Evolutionary conservation across 805 yeast species (phyloP), one percentile per base, ranked within the genome.

Genomic region (Saccharomycopsis capsularis): DNA sequence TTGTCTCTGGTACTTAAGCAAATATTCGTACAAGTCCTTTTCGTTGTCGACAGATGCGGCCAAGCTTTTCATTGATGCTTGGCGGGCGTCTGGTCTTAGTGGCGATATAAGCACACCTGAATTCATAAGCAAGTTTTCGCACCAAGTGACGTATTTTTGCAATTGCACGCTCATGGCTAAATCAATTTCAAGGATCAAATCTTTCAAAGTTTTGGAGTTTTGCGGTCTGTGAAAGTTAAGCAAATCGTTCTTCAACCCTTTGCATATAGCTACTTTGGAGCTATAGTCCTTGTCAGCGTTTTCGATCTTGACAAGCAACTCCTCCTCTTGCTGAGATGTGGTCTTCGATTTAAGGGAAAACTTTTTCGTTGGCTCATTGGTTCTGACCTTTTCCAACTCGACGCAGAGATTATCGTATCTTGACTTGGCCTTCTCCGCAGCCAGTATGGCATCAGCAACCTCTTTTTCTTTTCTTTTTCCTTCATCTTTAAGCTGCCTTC

Each of bases 101-200:
- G 98, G 98, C 42, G 84, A 69, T 3, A 93, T 73, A 52, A 85
- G 79, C 37, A 89, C 84, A 24, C 97, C 98, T 18, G 85, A 74
- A 59, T 90, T 89, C 68, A 93, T 75, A 16, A 86, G 74, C 49
- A 85, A 73, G 19, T 87, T 85, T 66, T 91, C 98, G 46, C 81
- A 78, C 74, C 87, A 84, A 27, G 91, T 85, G 3, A 97, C 82
- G 63, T 83, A 91, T 61, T 89, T 88, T 58, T 86, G 91, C 48
- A 93, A 69, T 65, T 91, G 96, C 45, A 90, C 78, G 53, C 87
- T 79, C 73, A 91, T 69, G 7, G 97, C 98, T 43, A 87, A 79
- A 64, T 93, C 98, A 61, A 87, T 74, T 64, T 91, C 97, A 54
- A 90, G 69, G 49, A 89, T 81, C 54, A 88, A 69, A 60, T 85